A percentile compares a stretch with the other conserved stretches of the same genome.
Conservation (phyloP, 345 rosid species). For the Firmiana major region DNA sequence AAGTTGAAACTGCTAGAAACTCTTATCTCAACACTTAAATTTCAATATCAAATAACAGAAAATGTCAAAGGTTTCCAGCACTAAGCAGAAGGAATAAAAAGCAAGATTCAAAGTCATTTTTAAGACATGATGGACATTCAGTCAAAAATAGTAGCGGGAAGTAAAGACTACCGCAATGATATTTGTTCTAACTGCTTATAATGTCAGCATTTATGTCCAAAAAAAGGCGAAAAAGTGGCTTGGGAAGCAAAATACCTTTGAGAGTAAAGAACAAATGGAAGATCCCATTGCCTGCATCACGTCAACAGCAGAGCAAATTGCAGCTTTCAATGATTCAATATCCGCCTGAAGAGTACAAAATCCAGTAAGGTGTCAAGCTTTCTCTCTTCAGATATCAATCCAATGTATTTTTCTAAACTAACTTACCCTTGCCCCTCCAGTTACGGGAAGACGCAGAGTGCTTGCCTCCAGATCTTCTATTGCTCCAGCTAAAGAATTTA, state of each 20-base stretch:
- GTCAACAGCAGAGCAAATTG: constrained; percentile 83
- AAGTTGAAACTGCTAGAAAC: background rate
- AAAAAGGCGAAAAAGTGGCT: background rate
- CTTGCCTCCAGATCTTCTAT: constrained; percentile 85
- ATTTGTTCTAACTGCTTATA: background rate
- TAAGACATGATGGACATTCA: background rate
- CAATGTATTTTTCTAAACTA: constrained; percentile 2
- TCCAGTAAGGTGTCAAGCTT: constrained; percentile 10
- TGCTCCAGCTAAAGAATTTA: constrained; percentile 68
- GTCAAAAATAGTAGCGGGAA: background rate
- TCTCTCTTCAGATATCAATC: constrained; percentile 11
- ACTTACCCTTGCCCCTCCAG: constrained; percentile 80
- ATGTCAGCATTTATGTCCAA: background rate
- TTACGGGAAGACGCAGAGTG: constrained; percentile 84
- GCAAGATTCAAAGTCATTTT: background rate
- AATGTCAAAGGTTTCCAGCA: background rate
- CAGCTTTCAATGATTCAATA: constrained; percentile 63
- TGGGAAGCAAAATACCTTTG: constrained; percentile 43
- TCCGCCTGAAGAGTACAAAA: constrained; percentile 56
- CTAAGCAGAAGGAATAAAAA: background rate
- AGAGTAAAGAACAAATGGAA: constrained; percentile 57
- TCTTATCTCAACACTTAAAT: background rate
- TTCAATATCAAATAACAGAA: background rate
- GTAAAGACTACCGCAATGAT: background rate
- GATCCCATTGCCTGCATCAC: constrained; percentile 91